Conservation (phyloP, 176 grass and related monocot species). For the Carex myosuroides region DNA sequence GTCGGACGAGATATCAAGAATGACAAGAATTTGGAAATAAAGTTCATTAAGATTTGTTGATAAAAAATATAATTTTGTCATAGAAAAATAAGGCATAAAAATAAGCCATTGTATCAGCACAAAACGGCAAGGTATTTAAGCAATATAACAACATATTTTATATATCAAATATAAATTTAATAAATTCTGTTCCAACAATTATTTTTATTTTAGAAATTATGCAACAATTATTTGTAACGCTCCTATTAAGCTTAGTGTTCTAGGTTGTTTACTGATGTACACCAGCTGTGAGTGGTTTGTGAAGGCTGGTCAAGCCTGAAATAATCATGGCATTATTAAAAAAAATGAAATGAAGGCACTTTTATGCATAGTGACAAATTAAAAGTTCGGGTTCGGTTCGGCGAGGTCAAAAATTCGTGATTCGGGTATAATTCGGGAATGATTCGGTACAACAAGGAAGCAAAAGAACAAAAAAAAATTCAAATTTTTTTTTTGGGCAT, state of each 20-base stretch:
- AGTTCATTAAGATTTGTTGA: no score
- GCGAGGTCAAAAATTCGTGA: no score
- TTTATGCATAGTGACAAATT: no score
- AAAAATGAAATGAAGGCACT: not conserved
- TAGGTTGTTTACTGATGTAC: not conserved
- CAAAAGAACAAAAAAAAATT: no score
- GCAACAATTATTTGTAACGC: not conserved
- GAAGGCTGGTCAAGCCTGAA: not conserved
- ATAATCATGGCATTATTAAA: not conserved
- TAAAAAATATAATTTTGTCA: not conserved
- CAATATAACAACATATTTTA: not conserved
- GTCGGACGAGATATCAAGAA: no score
- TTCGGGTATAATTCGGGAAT: no score
- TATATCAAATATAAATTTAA: not conserved
- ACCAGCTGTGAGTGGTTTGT: slow-evolving; percentile 3
- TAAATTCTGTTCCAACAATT: not conserved
- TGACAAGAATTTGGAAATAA: no score
- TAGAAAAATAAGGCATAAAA: not conserved
- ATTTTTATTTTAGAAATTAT: not conserved
- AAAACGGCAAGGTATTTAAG: not conserved
- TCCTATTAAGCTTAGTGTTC: not conserved
- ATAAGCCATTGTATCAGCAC: not conserved
- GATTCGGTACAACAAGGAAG: no score
- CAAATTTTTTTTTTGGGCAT: no score
- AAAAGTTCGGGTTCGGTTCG: no score